Evolutionary conservation across 1,284 basidiomycete species (phyloP).

Genomic region (Moesziomyces sp.): DNA sequence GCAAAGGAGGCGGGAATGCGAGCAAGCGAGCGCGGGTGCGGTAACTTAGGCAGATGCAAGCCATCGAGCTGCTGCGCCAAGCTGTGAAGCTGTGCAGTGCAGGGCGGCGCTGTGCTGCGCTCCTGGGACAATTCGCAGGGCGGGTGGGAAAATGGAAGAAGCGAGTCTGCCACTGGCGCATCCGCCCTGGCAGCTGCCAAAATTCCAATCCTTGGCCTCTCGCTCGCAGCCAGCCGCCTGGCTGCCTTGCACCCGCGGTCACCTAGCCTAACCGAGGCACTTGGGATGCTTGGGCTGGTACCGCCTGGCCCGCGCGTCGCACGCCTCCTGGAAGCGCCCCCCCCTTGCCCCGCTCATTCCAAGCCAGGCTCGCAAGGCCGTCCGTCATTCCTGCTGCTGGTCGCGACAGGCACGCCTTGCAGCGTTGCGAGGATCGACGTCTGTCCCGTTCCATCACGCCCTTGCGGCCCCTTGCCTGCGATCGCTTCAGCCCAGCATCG

Average conservation of each 20-base stretch:
- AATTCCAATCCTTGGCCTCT: background rate
- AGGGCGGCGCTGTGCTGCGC: background rate
- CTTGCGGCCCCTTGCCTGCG: conserved; percentile 17
- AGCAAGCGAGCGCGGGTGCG: background rate
- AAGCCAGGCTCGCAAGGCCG: too few species aligned
- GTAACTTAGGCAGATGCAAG: conserved; percentile 1
- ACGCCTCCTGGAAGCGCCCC: background rate
- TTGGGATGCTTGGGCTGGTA: conserved; percentile 10
- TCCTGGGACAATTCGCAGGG: too few species aligned
- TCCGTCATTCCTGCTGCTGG: too few species aligned
- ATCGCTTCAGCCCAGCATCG: conserved; percentile 12
- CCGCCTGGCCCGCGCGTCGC: too few species aligned
- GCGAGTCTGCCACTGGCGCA: too few species aligned
- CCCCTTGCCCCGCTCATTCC: conserved; percentile 1
- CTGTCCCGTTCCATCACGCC: conserved; percentile 5
- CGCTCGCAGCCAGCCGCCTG: conserved; percentile 19
- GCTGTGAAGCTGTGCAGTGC: background rate
- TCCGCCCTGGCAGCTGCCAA: conserved; percentile 10
- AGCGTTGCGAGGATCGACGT: too few species aligned
- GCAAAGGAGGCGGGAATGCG: conserved; percentile 1
- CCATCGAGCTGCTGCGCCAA: conserved; percentile 1
- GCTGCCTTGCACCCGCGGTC: conserved; percentile 1
- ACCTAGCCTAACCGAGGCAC: conserved; percentile 36
- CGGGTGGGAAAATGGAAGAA: too few species aligned
- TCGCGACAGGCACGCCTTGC: too few species aligned